Evolutionary conservation across 768 basidiomycete species (phyloP).

Genomic region (Chalciporus chontae): DNA sequence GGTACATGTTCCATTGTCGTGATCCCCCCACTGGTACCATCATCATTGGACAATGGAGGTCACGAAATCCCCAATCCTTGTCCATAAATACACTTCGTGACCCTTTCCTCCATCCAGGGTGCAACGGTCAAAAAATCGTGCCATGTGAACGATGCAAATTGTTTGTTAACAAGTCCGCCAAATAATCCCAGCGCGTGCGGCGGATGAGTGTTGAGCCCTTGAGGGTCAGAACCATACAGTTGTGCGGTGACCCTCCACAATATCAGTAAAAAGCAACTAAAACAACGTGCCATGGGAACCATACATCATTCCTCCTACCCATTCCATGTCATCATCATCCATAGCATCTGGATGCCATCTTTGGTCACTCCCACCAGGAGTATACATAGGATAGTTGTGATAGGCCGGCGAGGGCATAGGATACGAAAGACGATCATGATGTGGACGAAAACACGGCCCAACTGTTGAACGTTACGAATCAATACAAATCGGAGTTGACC

Average conservation of each 20-base stretch:
- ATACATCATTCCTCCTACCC: conserved; percentile 74
- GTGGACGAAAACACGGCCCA: conserved; percentile 4
- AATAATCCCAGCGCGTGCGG: conserved; percentile 50
- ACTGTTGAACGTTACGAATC: conserved; percentile 1
- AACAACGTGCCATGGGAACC: conserved; percentile 12
- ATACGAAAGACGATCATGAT: conserved; percentile 44
- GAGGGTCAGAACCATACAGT: conserved; percentile 44
- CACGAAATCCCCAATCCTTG: conserved; percentile 59
- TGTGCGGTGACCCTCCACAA: conserved; percentile 58
- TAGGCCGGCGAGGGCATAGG: conserved; percentile 58
- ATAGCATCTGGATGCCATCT: conserved; percentile 55
- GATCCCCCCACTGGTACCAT: background rate
- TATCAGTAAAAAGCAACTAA: conserved; percentile 5
- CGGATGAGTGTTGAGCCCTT: conserved; percentile 33
- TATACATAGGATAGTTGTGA: conserved; percentile 68
- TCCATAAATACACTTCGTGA: conserved; percentile 65
- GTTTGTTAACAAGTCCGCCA: conserved; percentile 45
- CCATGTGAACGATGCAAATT: conserved; percentile 71
- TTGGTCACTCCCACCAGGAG: conserved; percentile 64
- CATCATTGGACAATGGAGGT: background rate
- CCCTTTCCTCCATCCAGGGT: conserved; percentile 71
- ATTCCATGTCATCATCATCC: conserved; percentile 59
- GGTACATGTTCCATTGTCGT: background rate
- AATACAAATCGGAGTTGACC: background rate
- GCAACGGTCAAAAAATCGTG: conserved; percentile 67